Evolutionary conservation across 768 basidiomycete genomes (phyloP).

Genomic region (Kwoniella shandongensis): DNA sequence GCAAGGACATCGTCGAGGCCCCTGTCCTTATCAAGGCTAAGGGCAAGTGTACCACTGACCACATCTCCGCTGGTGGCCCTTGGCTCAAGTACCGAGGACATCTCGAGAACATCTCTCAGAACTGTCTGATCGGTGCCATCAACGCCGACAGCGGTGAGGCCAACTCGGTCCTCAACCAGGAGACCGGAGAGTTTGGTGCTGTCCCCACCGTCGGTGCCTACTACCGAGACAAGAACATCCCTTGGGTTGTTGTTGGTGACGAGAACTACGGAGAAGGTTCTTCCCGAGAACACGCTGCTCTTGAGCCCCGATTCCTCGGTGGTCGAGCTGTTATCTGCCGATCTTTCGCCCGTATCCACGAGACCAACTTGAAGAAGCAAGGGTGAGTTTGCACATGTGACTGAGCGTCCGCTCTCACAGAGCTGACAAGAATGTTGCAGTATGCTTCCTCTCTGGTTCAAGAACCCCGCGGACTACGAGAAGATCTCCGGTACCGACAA

Average conservation of each 20-base stretch:
- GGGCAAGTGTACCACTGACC: conserved; percentile 99
- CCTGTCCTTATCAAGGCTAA: conserved; percentile 96
- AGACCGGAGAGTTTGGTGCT: conserved; percentile 78
- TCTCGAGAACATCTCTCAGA: conserved; percentile 96
- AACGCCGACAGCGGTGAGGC: conserved; percentile 93
- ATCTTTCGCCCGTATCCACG: conserved; percentile 97
- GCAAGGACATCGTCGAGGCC: conserved; percentile 81
- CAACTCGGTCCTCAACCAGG: conserved; percentile 83
- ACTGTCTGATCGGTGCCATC: conserved; percentile 96
- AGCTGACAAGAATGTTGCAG: not conserved
- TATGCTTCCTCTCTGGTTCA: conserved; percentile 94
- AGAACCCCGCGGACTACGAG: conserved; percentile 88
- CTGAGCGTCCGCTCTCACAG: not conserved
- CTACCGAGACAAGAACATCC: conserved; percentile 85
- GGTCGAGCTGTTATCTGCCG: conserved; percentile 94
- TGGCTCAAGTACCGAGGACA: conserved; percentile 99
- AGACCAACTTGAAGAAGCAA: conserved; percentile 80
- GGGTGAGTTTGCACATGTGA: conserved; percentile 58
- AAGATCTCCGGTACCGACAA: conserved; percentile 82
- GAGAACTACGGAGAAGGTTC: conserved; percentile 93
- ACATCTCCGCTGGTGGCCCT: conserved; percentile 95
- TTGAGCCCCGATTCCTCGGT: conserved; percentile 53
- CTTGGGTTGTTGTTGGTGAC: conserved; percentile 94
- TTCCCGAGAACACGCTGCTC: conserved; percentile 86
- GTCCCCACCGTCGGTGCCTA: conserved; percentile 82